Evolutionary conservation across 2,329 filamentous ascomycete genomes (phyloP), one percentile per base, ranked within the genome.

Genomic region (Piedraia hortae): DNA sequence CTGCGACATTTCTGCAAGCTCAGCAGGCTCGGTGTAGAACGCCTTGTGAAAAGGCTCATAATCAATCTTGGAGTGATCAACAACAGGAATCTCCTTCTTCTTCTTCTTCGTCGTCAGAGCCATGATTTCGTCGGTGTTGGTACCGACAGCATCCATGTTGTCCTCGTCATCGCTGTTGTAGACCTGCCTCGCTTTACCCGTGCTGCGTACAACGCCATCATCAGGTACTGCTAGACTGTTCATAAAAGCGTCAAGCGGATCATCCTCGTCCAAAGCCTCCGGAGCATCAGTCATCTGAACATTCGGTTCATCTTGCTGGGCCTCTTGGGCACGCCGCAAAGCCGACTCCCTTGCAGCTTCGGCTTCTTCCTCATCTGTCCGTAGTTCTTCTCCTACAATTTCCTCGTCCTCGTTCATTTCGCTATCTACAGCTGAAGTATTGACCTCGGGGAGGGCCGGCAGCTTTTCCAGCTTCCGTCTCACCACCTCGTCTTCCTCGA

Each of bases 231-330:
- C 50, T 21, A 71, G 53, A 28, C 59, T 62, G 23, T 66, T 70
- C 85, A 97, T 97, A 50, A 88, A 97, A n/a, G 78, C 82, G 48
- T 97, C 85, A 16, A 97, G 53, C 5, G 85, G 77, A 42, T 97
- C 85, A 16, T 85, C 49, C 14, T 74, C 63, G 20, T 78, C 74
- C 24, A 77, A 67, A 17, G 12, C 24, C 10, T 42, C 39, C 6
- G 24, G 24, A 10, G 43, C 45, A 28, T 57, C 52, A 28, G 41
- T 36, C 42, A 51, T 50, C 19, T 36, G 26, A 9, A 42, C 34
- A 28, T 68, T 56, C 26, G 49, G 43, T 54, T 53, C 32, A 21
- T 35, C 33, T 10, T 10, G 16, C 20, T 44, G 32, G 21, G 36
- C 40, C 28, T 38, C 46, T 28, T 27, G 36, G 31, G 74, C 72